Conservation (phyloP, 495 filamentous ascomycete genomes). For the Penicillium coprophilum region DNA sequence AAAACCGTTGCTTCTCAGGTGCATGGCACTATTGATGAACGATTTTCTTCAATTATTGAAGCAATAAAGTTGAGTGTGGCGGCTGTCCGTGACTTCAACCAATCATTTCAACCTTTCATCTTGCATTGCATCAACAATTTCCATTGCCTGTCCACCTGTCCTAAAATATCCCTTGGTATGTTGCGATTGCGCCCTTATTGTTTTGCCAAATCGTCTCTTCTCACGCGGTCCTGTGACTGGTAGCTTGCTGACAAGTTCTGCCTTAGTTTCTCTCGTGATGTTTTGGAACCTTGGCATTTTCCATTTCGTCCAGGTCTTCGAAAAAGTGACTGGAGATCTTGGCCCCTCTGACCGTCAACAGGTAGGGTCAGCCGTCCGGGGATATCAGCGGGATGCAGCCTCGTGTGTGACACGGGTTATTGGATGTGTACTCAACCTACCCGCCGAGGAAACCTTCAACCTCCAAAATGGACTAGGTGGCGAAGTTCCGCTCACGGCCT, state of each 20-base stretch:
- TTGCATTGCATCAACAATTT: constrained; percentile 14
- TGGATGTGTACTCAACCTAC: constrained; percentile 11
- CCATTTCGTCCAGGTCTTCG: constrained; percentile 15
- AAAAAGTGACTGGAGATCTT: constrained; percentile 1
- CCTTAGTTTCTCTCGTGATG: constrained; percentile 19
- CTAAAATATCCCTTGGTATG: constrained; percentile 23
- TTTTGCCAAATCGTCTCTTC: too few relatives aligned
- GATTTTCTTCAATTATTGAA: background rate
- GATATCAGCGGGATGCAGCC: constrained; percentile 7
- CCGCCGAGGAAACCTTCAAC: constrained; percentile 22
- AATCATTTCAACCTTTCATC: constrained; percentile 20
- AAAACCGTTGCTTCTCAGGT: constrained; percentile 1
- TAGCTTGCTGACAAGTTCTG: background rate
- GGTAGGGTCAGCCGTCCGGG: background rate
- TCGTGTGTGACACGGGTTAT: constrained; percentile 10
- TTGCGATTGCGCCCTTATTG: background rate
- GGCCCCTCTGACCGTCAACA: background rate
- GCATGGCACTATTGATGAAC: background rate
- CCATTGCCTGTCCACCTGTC: constrained; percentile 15
- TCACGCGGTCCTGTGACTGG: background rate
- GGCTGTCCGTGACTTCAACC: constrained; percentile 8
- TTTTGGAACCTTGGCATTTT: constrained; percentile 26
- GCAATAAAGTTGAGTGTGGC: constrained; percentile 1
- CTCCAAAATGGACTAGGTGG: constrained; percentile 22
- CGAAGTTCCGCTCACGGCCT: constrained; percentile 21